Conservation (phyloP, 495 filamentous ascomycete species). For the Annulohypoxylon bovei region DNA sequence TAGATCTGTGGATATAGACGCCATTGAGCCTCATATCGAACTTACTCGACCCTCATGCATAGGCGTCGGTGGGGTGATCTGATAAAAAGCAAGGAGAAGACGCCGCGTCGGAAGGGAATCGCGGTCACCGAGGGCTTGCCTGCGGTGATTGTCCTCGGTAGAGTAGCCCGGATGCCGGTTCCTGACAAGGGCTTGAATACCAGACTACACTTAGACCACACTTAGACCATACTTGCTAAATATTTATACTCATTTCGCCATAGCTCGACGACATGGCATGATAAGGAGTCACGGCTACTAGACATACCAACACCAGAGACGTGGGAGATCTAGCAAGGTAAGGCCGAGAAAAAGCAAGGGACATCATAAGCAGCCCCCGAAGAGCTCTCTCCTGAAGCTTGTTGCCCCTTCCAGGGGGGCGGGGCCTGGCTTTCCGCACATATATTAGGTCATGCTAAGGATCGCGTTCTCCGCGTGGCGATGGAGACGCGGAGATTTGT, state of each 20-base stretch:
- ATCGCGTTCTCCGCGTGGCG: conserved; percentile 28
- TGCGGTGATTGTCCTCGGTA: conserved; percentile 13
- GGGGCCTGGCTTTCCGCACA: conserved; percentile 42
- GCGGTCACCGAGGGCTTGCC: conserved; percentile 9
- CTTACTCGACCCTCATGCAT: conserved; percentile 9
- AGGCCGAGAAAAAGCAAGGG: conserved; percentile 18
- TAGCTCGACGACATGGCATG: neutral
- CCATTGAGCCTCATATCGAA: conserved; percentile 39
- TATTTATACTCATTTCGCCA: conserved; percentile 10
- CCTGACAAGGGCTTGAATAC: conserved; percentile 6
- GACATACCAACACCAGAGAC: conserved; percentile 2
- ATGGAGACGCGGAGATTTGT: conserved; percentile 11
- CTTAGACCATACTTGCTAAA: neutral
- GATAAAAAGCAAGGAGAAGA: conserved; percentile 2
- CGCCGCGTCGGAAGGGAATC: conserved; percentile 7
- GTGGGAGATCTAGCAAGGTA: conserved; percentile 3
- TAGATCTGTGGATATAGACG: conserved; percentile 26
- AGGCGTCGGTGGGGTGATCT: conserved; percentile 19
- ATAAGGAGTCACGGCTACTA: conserved; percentile 2
- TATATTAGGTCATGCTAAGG: conserved; percentile 40
- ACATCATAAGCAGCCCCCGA: neutral
- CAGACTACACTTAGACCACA: neutral
- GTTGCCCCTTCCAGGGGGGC: conserved; percentile 42
- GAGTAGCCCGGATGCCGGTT: neutral
- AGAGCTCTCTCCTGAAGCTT: conserved; percentile 20